phyloP scores from a whole-genome alignment of 352 stramenopile genomes.

The Albugo laibachii region DNA sequence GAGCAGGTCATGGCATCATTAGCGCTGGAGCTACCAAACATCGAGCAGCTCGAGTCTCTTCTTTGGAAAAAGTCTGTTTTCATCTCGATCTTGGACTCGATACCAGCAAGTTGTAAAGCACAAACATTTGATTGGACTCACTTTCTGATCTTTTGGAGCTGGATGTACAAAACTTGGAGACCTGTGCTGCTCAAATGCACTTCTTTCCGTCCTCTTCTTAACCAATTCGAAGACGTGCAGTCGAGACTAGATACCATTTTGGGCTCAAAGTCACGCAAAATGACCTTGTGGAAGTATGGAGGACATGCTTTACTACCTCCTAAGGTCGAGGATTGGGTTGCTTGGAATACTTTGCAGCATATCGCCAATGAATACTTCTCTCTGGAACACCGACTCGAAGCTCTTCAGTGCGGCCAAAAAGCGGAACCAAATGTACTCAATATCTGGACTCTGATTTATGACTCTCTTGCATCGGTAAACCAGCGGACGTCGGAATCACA shows the following conservation, averaged over 20 bases:
- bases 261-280: background rate
- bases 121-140: conserved; percentile 46
- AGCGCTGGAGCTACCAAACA: too few relatives aligned
- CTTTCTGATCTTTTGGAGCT: conserved; percentile 71
- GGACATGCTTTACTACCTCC: background rate
- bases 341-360: background rate
- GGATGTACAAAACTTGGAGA: conserved; percentile 22
- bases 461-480: background rate
- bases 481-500: too few relatives aligned
- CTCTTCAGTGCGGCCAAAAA: background rate
- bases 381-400: background rate
- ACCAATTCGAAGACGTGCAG: too few relatives aligned
- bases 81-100: too few relatives aligned
- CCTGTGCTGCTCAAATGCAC: too few relatives aligned
- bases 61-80: too few relatives aligned
- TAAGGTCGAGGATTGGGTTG: background rate
- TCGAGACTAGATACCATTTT: background rate
- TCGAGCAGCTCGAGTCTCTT: too few relatives aligned
- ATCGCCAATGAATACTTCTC: background rate
- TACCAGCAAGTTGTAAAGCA: too few relatives aligned
- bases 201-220: too few relatives aligned
- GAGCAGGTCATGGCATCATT: too few relatives aligned
- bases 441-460: background rate
- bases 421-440: background rate
- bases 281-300: background rate